Conservation (phyloP, 2,329 filamentous ascomycete genomes). For the Parascedosporium putredinis region DNA sequence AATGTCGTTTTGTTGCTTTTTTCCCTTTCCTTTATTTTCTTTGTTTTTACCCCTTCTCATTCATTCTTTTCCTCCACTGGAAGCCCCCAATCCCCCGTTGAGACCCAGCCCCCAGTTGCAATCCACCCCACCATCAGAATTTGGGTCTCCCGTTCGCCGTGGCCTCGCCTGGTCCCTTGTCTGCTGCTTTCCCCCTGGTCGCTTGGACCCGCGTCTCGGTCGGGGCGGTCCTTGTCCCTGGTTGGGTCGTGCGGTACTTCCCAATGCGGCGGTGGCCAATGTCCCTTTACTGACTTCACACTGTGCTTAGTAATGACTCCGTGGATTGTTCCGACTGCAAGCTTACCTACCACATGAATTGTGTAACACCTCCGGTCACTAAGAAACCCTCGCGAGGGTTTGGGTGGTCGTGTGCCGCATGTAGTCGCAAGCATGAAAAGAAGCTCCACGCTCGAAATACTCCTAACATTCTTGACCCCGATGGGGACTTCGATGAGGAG, state of each 20-base stretch:
- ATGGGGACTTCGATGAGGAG: constrained; percentile 55
- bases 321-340: constrained; percentile 94
- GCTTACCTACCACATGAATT: constrained; percentile 97
- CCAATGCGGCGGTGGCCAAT: not conserved
- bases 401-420: constrained; percentile 94
- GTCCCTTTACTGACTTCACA: constrained; percentile 9
- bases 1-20: constrained; percentile 9
- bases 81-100: constrained; percentile 9
- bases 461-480: constrained; percentile 60
- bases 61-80: constrained; percentile 8
- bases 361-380: constrained; percentile 78
- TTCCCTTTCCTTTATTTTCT: constrained; percentile 7
- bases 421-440: constrained; percentile 89
- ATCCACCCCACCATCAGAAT: constrained; percentile 11
- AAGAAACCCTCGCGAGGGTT: constrained; percentile 98
- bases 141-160: constrained; percentile 2
- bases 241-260: not conserved
- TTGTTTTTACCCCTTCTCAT: constrained; percentile 8
- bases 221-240: constrained; percentile 8
- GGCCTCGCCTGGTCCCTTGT: constrained; percentile 2
- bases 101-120: not conserved
- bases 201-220: constrained; percentile 7
- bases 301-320: constrained; percentile 66
- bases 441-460: constrained; percentile 86
- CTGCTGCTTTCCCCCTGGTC: constrained; percentile 5